Base-by-base conservation (phyloP, 2,329 filamentous ascomycete genomes). In the Cladosporium sp. region DNA sequence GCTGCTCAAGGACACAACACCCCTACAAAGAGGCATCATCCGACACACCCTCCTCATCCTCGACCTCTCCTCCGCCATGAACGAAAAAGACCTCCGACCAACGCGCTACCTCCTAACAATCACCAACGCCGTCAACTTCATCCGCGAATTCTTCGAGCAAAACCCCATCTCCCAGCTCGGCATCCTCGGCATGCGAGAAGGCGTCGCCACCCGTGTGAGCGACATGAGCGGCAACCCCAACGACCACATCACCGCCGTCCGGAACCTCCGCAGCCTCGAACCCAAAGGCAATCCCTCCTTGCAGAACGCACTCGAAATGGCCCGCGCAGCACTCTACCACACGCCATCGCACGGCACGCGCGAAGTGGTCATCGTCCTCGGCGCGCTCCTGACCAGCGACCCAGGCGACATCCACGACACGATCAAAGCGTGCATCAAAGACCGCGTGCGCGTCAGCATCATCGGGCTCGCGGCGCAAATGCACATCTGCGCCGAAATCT, bases 121-220 rank as follows among this genome's bases (percentile, higher is more conserved):
- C 63, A 84, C 84, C 56, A 95, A 90, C 69, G 86, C 90, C 13
- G 82, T 86, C 56, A 86, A 90, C 51, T 99, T 97, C 69, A 86
- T 97, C 43, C 80, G 85, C 53, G 92, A 96, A 68, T 99, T 89
- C 72, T 99, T 97, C 66, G 93, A 97, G 70, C 93, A 99, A 70
- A 99, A 99, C 63, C 93, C 93, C 9, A 97, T 99, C 58, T 95
- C 90, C 8, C 93, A 99, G 71, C 80, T 99, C 51, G 91, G 88
- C 19, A 86, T 99, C 24, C 76, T 99, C 34, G 92, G 88, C 44
- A 96, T 97, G 88, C 83, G 88, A 55, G 93, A 97, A 67, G 93
- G 93, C 13, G 77, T 97, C 13, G 91, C 91, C 2, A 76, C 95
- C 19, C 78, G 88, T 34, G 81, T 99, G 56, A 93, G 87, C 64